phyloP scores from a whole-genome alignment of 805 yeast genomes.

The Lipomyces sp. region DNA sequence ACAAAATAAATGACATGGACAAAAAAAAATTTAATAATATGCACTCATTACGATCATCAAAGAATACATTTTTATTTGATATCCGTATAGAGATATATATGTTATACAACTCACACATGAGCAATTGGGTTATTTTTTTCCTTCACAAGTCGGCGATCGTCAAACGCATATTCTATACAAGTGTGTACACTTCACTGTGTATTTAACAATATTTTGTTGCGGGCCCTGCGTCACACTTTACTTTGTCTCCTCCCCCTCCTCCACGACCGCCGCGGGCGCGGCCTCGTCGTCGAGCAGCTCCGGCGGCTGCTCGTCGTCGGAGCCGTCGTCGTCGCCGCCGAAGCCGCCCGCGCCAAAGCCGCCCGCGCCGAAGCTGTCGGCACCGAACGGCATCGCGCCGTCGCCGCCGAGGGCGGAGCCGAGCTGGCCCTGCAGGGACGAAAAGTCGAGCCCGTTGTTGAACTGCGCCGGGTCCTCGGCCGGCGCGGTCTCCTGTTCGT shows the following conservation, averaged over 20 bases:
- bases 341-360: too few relatives aligned
- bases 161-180: too few relatives aligned
- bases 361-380: too few relatives aligned
- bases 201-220: too few relatives aligned
- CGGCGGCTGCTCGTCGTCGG: conserved; percentile 24
- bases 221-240: too few relatives aligned
- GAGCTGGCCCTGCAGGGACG: conserved; percentile 14
- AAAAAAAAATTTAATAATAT: too few relatives aligned
- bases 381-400: conserved; percentile 12
- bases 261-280: not conserved
- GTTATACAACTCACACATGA: not conserved
- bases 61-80: not conserved
- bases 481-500: conserved; percentile 78
- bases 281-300: conserved; percentile 7
- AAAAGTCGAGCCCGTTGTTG: conserved; percentile 27
- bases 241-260: conserved; percentile 3
- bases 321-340: too few relatives aligned
- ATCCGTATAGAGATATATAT: not conserved
- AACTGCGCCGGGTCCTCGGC: conserved; percentile 44
- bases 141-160: too few relatives aligned
- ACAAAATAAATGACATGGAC: too few relatives aligned
- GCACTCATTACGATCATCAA: too few relatives aligned
- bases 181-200: too few relatives aligned
- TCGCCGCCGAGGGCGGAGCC: not conserved
- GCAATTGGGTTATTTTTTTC: too few relatives aligned